Conservation (phyloP, 208 protist genomes). For the Leishmania martiniquensis region DNA sequence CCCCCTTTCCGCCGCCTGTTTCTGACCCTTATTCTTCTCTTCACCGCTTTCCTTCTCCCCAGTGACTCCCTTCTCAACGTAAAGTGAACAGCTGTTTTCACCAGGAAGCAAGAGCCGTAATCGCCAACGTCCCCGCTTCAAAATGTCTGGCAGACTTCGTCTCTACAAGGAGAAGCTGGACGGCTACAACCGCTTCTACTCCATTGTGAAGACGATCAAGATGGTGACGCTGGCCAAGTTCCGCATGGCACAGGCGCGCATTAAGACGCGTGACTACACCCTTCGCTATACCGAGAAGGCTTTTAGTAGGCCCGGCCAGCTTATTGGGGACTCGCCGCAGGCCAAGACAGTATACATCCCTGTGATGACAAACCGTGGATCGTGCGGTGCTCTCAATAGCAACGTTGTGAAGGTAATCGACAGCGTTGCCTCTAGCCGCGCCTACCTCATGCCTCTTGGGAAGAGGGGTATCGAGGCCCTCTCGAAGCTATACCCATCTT, state of each 20-base stretch:
- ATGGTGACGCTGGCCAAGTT: conserved; percentile 93
- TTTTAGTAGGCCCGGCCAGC: conserved; percentile 68
- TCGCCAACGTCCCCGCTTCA: conserved; percentile 13
- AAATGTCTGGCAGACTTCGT: conserved; percentile 91
- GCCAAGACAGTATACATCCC: conserved; percentile 78
- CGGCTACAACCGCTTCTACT: conserved; percentile 92
- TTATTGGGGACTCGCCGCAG: conserved; percentile 29
- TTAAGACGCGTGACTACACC: conserved; percentile 89
- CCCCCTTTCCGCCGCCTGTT: not conserved
- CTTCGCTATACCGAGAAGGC: conserved; percentile 91
- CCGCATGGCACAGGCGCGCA: conserved; percentile 67
- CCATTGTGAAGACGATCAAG: conserved; percentile 93
- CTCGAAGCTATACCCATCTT: conserved; percentile 81
- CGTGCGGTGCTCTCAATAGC: conserved; percentile 90
- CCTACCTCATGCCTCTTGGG: conserved; percentile 76
- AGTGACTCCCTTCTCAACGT: not conserved
- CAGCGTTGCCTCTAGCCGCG: conserved; percentile 51
- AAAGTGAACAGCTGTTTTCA: conserved; percentile 6
- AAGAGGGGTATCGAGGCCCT: conserved; percentile 88
- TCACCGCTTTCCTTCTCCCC: not conserved
- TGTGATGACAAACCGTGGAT: conserved; percentile 90
- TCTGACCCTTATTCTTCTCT: not conserved
- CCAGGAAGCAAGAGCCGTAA: conserved; percentile 13
- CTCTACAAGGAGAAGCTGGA: conserved; percentile 93
- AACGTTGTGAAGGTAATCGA: conserved; percentile 76